These are phyloP conservation scores for Puccinia triticina DNA, from an alignment of 1,284 basidiomycete genomes.

Conservation along the genomic window DNA sequence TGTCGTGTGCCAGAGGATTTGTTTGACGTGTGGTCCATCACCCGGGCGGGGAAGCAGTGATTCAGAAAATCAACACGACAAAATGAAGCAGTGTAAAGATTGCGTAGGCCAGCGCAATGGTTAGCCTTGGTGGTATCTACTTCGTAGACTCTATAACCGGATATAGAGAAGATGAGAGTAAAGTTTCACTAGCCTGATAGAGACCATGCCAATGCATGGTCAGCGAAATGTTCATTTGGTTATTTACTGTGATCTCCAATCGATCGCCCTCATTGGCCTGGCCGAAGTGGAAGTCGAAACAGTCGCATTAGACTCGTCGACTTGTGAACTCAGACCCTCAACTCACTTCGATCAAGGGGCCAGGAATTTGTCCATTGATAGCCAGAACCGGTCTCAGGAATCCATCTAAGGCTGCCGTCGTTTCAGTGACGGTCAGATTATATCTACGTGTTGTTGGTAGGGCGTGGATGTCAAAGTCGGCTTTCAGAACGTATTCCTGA, in stretches of 20 bases:
- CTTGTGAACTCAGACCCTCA: too few species aligned
- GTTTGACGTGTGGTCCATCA: too few species aligned
- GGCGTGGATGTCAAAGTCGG: slow-evolving; percentile 54
- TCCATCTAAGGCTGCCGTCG: slow-evolving; percentile 60
- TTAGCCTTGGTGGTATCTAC: too few species aligned
- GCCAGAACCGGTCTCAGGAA: slow-evolving; percentile 63
- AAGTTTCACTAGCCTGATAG: slow-evolving; percentile 59
- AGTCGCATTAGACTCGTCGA: not conserved
- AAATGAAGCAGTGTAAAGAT: too few species aligned
- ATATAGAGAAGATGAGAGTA: too few species aligned
- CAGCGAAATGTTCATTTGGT: slow-evolving; percentile 61
- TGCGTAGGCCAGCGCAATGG: too few species aligned
- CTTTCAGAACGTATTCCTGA: slow-evolving; percentile 52
- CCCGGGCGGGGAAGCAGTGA: too few species aligned
- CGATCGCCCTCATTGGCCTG: slow-evolving; percentile 59
- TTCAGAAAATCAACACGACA: too few species aligned
- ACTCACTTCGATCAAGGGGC: slow-evolving; percentile 63
- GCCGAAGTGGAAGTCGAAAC: not conserved
- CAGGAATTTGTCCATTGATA: slow-evolving; percentile 65
- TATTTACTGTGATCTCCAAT: slow-evolving; percentile 63
- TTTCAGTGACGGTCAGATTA: slow-evolving; percentile 55
- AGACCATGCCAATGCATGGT: slow-evolving; percentile 64
- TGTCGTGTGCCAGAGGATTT: not conserved
- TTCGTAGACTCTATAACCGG: too few species aligned
- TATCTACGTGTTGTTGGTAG: slow-evolving; percentile 54